Base-by-base conservation (phyloP, 257 asterid species). In the Nicotiana noctiflora region DNA sequence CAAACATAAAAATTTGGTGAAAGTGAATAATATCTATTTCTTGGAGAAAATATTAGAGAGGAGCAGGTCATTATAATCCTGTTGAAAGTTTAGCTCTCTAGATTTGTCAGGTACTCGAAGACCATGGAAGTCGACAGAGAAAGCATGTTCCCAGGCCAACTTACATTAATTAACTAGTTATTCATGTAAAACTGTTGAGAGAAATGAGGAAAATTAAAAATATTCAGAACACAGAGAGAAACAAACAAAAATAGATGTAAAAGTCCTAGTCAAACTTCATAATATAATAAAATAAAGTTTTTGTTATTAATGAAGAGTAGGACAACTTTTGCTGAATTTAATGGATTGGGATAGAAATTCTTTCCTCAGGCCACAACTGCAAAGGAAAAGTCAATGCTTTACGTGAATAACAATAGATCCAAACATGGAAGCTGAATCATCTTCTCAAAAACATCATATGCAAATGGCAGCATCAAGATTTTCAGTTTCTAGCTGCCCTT, bases 401-500 rank as follows among this genome's bases (percentile, higher is more conserved):
- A 21, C 77, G 23, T 19, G 52, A 27, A 25, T 13, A 63, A 65
- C 25, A 68, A 18, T 37, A 66, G 79, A 23, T 27, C 27, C 80
- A 76, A 37, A 77, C 70, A 79, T 56, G 85, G 81, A 46, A 27
- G 60, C 4, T 11, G 57, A 70, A 11, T 70, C 77, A 21, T 70
- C 77, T 70, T 70, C 77, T 70, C 57, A 70, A 44, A 13, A 72
- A 72, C 77, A 34, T 37, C 59, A 70, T 18, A 72, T 21, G 60
- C 79, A 74, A 57, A 74, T 25, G 15, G 51, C 44, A 25, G 10
- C 23, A 46, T 49, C 78, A 74, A 74, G 81, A 27, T 18, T 76
- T 27, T 29, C 67, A 44, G 44, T 76, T 18, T 81, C 80, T 83
- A 75, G 81, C 10, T 18, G 60, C 59, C 46, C 85, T 80, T 84